Base-by-base conservation (phyloP, 371 early-diverging fungal genomes). In the Caulochytrium protostelioides region DNA sequence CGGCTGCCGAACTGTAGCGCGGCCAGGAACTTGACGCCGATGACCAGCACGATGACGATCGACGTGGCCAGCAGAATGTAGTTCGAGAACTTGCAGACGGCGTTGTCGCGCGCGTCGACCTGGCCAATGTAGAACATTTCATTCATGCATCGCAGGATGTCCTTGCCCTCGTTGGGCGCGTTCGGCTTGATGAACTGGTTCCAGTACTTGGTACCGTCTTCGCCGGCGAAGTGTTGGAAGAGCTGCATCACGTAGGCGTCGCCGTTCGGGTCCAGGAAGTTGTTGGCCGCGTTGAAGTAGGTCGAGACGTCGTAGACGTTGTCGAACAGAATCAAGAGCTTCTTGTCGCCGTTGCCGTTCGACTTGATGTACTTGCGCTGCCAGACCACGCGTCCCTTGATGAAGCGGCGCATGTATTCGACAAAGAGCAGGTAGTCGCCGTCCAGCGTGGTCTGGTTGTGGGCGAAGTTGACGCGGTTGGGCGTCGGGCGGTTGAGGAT, bases 111-210 rank as follows among this genome's bases (percentile, higher is more conserved):
- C 24, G 64, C 57, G 49, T 91, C 92, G 4, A 91, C 65, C 26
- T 76, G 73, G 18, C 92, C 95, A 35, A 76, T 75, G 47, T 80
- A 84, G 48, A 86, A 86, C 38, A 76, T 56, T 34, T 74, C 70
- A 34, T 82, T 66, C 38, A 92, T 57, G 55, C 94, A 92, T 29
- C 64, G 50, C 18, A 54, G 40, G 17, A n/a, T n/a, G n/a, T n/a
- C n/a, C n/a, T n/a, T n/a, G n/a, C 40, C 31, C 9, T 38, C 28
- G 13, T 20, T 46, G 7, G 20, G 30, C 9, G 43, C 33, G 1
- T 12, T 25, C 23, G 38, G 29, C 10, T 35, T 22, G 20, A 6
- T 18, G 30, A 51, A 37, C 24, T 40, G 14, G 2, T 36, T n/a
- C 42, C 48, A 54, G 6, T 28, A 27, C 6, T 29, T 7, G 6